A percentile compares a stretch with the other conserved stretches of the same genome.
Evolutionary conservation across 345 rosid genomes (phyloP).

Genomic region (Aquilaria yunnanensis): DNA sequence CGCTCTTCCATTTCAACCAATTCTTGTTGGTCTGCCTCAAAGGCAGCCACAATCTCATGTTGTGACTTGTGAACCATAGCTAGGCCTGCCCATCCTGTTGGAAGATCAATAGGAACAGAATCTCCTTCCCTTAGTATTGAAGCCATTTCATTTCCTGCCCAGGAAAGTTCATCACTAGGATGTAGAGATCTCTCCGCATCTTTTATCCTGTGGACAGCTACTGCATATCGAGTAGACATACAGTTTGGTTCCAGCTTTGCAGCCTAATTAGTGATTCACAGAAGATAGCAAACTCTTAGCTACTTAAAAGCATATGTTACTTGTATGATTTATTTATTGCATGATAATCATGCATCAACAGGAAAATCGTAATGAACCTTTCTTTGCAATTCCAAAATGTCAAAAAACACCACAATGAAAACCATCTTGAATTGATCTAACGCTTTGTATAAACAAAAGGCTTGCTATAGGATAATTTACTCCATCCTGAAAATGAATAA

Average conservation of each 20-base stretch:
- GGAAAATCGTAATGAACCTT: no score
- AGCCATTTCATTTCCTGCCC: conserved; percentile 99
- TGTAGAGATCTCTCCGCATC: conserved; percentile 96
- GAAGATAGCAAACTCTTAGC: not conserved
- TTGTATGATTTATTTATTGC: no score
- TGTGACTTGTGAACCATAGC: conserved; percentile 88
- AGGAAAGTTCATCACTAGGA: conserved; percentile 73
- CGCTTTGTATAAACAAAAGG: no score
- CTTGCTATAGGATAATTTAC: conserved; percentile 5
- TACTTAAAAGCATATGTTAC: no score
- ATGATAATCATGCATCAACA: not conserved
- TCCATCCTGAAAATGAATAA: conserved; percentile 5
- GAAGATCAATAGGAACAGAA: conserved; percentile 59
- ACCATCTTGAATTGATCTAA: no score
- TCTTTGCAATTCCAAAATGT: not conserved
- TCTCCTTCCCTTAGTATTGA: conserved; percentile 93
- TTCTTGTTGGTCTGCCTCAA: conserved; percentile 51
- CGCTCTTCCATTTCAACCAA: conserved; percentile 63
- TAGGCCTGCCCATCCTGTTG: conserved; percentile 92
- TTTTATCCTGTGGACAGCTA: conserved; percentile 83
- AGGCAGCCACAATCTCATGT: conserved; percentile 89
- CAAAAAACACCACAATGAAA: no score
- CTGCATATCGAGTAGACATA: conserved; percentile 89
- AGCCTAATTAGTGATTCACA: conserved; percentile 45
- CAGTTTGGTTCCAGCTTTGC: conserved; percentile 91